These are phyloP conservation scores for Dendrocalamus sinicus DNA, from an alignment of 176 grass and related monocot species.

Conservation along the genomic window DNA sequence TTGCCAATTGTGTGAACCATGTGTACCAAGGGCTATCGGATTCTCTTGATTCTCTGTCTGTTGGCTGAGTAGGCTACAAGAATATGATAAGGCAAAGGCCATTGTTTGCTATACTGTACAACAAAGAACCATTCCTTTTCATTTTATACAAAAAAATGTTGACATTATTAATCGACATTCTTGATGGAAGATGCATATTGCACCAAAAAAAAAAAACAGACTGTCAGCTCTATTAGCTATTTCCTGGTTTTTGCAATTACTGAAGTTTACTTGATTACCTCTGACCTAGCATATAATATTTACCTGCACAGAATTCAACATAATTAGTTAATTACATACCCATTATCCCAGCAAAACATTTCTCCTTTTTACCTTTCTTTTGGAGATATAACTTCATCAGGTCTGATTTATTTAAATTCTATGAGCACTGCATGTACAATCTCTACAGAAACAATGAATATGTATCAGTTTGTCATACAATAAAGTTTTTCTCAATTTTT, in stretches of 20 bases:
- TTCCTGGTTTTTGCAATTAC: constrained; percentile 1
- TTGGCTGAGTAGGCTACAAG: neutral
- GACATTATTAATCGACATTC: neutral
- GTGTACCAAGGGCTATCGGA: neutral
- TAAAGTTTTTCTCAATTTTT: constrained; percentile 11
- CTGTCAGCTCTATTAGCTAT: neutral
- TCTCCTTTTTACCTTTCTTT: neutral
- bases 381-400: neutral
- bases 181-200: neutral
- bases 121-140: neutral
- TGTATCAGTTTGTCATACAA: constrained; percentile 2
- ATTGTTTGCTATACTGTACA: constrained; percentile 22
- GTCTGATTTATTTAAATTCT: neutral
- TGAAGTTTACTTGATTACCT: neutral
- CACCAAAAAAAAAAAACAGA: neutral
- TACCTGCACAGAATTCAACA: neutral
- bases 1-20: neutral
- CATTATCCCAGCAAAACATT: neutral
- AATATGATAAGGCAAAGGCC: constrained; percentile 5
- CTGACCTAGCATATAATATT: neutral
- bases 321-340: constrained; percentile 18
- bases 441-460: neutral
- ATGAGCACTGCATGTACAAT: neutral
- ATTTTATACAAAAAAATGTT: constrained; percentile 6
- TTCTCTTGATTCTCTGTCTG: constrained; percentile 7